Evolutionary conservation across 2,329 filamentous ascomycete species (phyloP), one percentile per base, ranked within the genome.

Genomic region (Bipolaris bicolor): DNA sequence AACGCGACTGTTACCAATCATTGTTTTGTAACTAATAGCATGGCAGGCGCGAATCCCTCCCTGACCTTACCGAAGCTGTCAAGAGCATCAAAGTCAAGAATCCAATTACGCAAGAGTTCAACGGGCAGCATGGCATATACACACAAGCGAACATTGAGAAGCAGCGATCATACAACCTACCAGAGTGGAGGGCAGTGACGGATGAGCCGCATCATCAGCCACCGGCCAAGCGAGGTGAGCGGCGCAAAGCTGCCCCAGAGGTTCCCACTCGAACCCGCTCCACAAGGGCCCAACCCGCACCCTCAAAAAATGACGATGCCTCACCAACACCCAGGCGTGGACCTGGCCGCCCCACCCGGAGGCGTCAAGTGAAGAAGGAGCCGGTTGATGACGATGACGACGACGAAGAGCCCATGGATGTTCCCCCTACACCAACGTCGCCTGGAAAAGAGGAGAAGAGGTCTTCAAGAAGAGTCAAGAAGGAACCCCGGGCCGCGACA

Each of bases 101-200:
- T 65, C 95, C 95, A 3, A 98, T 99, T 75, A 97, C 92, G 73
- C 95, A 99, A 77, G 95, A 99, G 70, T 99, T 99, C 69, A 94
- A 96, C 83, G 95, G 95, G 40, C 92, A 91, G 49, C 92, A 94
- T 73, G 96, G 95, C 55, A 96, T 91, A 55, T 99, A 97, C 75
- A 94, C 94, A 34, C 95, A 99, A 76, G 91, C 95, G 71, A 99
- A 99, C 73, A 93, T 99, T 58, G 88, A 98, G 70, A 96, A 97
- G 78, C 92, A 96, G 75, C 86, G 95, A 74, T 92, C 92, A 13
- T 99, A 99, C 80, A 99, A 97, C 67, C 82, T 99, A 4, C 94
- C 94, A 0, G 93, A 99, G 77, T 99, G 95, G 95, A 91, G 92
- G 66, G 86, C 91, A 53, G 83, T 98, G 37, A 97, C 93, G 74